Evolutionary conservation across 2,329 filamentous ascomycete genomes (phyloP).

Genomic region (Xylariaceae sp.): DNA sequence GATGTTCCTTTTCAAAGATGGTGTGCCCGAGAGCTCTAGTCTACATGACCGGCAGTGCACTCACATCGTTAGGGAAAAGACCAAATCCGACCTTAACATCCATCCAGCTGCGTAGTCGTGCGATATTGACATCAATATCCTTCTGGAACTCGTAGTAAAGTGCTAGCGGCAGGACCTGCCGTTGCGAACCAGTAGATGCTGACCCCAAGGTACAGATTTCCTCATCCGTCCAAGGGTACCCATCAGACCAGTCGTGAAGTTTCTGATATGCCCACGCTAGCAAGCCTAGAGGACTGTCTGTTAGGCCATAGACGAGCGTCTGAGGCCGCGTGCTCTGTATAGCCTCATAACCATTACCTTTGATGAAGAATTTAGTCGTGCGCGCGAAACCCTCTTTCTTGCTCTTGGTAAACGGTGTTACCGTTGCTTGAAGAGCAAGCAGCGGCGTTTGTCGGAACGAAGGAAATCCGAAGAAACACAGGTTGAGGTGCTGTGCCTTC

Average conservation of each 20-base stretch:
- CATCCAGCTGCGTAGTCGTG: not conserved
- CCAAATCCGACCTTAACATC: not conserved
- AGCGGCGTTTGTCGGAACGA: not conserved
- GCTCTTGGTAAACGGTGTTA: not conserved
- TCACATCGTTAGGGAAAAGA: not conserved
- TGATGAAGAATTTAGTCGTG: not conserved
- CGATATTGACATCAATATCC: not conserved
- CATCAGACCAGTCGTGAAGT: not conserved
- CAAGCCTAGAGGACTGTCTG: not conserved
- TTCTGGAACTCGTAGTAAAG: not conserved
- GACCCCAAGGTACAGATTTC: not conserved
- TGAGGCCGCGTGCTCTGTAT: slow-evolving; percentile 1
- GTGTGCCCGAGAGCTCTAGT: not conserved
- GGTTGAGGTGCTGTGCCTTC: slow-evolving; percentile 10
- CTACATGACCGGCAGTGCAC: not conserved
- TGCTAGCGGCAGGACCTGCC: not conserved
- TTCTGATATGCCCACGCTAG: not conserved
- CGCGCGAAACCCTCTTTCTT: slow-evolving; percentile 2
- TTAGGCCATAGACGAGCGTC: slow-evolving; percentile 4
- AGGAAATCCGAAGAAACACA: not conserved
- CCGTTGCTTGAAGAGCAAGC: not conserved
- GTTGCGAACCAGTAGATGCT: not conserved
- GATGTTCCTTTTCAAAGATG: not conserved
- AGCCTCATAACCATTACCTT: slow-evolving; percentile 7
- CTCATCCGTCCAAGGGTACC: not conserved